These are phyloP conservation scores for Leishmania mexicana DNA, from an alignment of 208 protist species.

Conservation along the genomic window DNA sequence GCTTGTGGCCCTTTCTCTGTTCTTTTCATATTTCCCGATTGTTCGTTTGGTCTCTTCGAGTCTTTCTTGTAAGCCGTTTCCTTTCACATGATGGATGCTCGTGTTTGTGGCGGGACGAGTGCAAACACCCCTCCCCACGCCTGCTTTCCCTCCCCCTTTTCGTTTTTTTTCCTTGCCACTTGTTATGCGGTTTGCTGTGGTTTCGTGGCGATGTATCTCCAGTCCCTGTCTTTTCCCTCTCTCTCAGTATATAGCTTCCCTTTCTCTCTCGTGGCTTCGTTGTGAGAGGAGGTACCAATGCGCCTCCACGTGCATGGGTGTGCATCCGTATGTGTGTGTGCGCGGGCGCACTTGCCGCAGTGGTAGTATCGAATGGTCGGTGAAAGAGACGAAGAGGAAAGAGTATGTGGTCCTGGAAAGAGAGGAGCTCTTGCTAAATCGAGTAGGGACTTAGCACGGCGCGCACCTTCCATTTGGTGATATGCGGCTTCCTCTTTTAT, in stretches of 20 bases:
- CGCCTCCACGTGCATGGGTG: background rate
- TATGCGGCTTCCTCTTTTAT: background rate
- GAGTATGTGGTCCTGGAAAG: background rate
- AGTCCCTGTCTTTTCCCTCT: background rate
- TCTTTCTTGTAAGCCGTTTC: background rate
- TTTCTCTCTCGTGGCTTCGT: background rate
- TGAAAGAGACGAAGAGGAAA: background rate
- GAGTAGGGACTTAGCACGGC: background rate
- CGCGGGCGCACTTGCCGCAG: background rate
- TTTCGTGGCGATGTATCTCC: background rate
- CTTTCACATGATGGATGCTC: background rate
- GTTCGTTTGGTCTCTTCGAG: slow-evolving; percentile 4
- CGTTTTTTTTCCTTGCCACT: background rate
- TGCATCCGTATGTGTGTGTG: background rate
- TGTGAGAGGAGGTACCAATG: background rate
- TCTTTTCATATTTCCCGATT: background rate
- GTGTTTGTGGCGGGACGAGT: background rate
- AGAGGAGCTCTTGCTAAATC: background rate
- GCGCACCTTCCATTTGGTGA: background rate
- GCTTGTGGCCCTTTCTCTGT: background rate
- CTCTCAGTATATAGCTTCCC: background rate
- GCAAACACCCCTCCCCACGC: background rate
- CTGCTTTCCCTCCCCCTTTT: background rate
- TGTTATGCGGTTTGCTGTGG: background rate
- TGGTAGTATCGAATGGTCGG: background rate